Percentiles rank a stretch among this genome's conserved stretches.
Conservation (phyloP, 257 asterid genomes). For the Capsicum baccatum region DNA sequence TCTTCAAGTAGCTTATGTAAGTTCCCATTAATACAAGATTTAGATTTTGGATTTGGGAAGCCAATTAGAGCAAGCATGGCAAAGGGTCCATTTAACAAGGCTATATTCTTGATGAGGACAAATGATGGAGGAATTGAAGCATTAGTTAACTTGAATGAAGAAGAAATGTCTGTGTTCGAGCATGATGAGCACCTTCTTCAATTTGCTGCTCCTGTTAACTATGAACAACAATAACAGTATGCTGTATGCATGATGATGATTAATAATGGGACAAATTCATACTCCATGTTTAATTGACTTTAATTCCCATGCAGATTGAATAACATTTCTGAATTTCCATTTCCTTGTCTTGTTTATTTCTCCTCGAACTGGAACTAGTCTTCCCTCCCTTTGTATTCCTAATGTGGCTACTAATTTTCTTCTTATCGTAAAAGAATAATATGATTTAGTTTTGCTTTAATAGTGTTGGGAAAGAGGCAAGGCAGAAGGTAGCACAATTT, state of each 20-base stretch:
- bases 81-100: not conserved
- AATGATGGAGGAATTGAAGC: not conserved
- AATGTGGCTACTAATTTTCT: not conserved
- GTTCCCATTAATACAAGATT: not conserved
- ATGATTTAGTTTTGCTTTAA: not conserved
- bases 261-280: no score
- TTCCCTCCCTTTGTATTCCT: not conserved
- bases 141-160: not conserved
- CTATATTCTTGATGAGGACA: not conserved
- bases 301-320: no score
- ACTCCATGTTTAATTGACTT: no score
- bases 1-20: not conserved
- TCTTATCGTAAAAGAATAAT: not conserved
- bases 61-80: not conserved
- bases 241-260: no score
- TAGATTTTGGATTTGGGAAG: constrained; percentile 31
- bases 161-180: not conserved
- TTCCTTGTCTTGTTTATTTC: not conserved
- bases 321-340: no score
- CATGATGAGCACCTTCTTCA: not conserved
- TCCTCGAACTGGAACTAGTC: not conserved
- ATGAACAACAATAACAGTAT: not conserved
- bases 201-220: not conserved
- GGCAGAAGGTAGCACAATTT: no score
- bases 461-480: not conserved